These are phyloP conservation scores for Paecilomyces variotii DNA, from an alignment of 2,329 filamentous ascomycete species.

Conservation along the genomic window DNA sequence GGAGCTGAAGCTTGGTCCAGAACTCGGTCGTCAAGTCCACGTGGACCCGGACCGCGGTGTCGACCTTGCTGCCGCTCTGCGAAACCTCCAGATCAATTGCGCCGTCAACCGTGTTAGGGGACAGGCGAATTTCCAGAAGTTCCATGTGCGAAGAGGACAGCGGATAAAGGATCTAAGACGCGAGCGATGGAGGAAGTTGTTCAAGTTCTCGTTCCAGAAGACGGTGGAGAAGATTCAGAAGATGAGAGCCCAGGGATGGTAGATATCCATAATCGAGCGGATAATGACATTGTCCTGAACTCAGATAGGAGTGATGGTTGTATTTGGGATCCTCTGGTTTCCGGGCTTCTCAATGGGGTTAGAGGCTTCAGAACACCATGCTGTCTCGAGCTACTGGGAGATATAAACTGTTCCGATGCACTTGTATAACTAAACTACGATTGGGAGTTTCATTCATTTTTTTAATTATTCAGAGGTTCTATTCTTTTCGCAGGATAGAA, in stretches of 20 bases:
- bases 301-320: background rate
- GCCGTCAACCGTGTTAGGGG: slow-evolving; percentile 24
- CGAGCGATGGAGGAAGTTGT: slow-evolving; percentile 36
- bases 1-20: slow-evolving; percentile 29
- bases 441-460: background rate
- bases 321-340: background rate
- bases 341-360: background rate
- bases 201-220: slow-evolving; percentile 35
- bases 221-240: slow-evolving; percentile 35
- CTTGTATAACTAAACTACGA: slow-evolving; percentile 6
- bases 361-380: background rate
- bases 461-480: background rate
- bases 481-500: background rate
- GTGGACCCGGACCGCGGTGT: slow-evolving; percentile 26
- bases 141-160: slow-evolving; percentile 36
- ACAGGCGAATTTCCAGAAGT: slow-evolving; percentile 27
- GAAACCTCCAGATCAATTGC: slow-evolving; percentile 18
- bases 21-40: slow-evolving; percentile 26
- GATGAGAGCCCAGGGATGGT: slow-evolving; percentile 42
- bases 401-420: background rate
- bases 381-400: background rate
- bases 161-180: slow-evolving; percentile 31
- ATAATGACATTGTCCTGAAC: background rate
- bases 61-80: slow-evolving; percentile 22
- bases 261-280: slow-evolving; percentile 5